Base-by-base conservation (phyloP, 2,329 filamentous ascomycete species). In the Coniella vitis region DNA sequence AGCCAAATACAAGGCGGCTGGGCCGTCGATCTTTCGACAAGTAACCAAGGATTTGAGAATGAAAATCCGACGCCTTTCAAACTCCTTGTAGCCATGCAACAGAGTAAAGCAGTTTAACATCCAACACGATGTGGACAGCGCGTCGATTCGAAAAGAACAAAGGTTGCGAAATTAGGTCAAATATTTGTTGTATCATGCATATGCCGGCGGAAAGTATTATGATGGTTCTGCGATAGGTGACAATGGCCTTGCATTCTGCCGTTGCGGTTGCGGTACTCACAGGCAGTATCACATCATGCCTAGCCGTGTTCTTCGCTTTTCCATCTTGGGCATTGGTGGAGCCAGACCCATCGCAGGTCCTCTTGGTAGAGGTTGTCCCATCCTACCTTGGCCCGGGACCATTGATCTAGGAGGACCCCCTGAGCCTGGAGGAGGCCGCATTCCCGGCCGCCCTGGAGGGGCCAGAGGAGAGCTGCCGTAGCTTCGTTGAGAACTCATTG, bases 281-380 rank as follows among this genome's bases (percentile, higher is more conserved):
- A 29, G 32, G 20, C 32, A 13, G 34, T 3, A 21, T 68, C 60
- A 72, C 68, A 80, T 77, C 72, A 78, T 79, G 51, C 78, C 77
- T 45, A 81, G 61, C 53, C 78, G 70, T 52, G 78, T 82, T 70
- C 76, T 79, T 55, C 78, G 72, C 69, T 81, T 81, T 67, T 81
- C 78, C 76, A 81, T 78, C 55, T 67, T 69, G 43, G 74, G 71
- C 58, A 68, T 68, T 9, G 65, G 51, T 54, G 65, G 55, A 58
- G 48, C 60, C 31, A 63, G 59, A 17, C 48, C 49, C 44, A 47
- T 49, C 59, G 64, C 47, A 64, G 65, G 4, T 66, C 68, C 17
- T 70, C 64, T 51, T 37, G 62, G 58, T 57, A 57, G 20, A 20
- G 54, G 43, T 48, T 48, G 51, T 34, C 51, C 51, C 38, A 53